Evolutionary conservation across 2,329 filamentous ascomycete species (phyloP), one percentile per base, ranked within the genome.

Genomic region (Hymenoscyphus occultus): DNA sequence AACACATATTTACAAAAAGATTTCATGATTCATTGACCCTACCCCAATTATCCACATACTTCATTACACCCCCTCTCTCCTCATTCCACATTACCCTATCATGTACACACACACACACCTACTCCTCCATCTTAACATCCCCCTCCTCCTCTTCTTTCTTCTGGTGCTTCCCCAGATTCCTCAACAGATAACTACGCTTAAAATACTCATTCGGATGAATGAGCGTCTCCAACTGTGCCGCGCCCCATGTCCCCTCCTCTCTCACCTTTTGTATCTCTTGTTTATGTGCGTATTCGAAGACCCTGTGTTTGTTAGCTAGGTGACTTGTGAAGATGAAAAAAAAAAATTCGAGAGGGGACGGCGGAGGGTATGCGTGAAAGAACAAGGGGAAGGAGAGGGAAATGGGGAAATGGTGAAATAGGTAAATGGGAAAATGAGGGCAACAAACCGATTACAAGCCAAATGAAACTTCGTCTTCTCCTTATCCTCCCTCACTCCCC

Each of bases 141-240:
- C 75, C 70, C 67, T 82, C 86, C 5, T 87, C 84, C 35, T 75
- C 70, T 67, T 82, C 86, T 4, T 56, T 56, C 12, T 39, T 56
- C 5, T 65, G 63, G 12, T 65, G 69, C 61, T 71, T 75, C 6
- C 70, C 88, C 32, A 96, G 77, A 75, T 95, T 91, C 81, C 93
- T 97, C 67, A 99, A 80, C 71, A 96, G 74, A 77, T 92, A 98
- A 76, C 93, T 96, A 64, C 94, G 85, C 83, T 97, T 97, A 78
- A 98, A 99, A 78, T 97, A 99, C 70, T 94, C 93, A 76, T 99
- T 99, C 12, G 95, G 95, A 78, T 99, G 95, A 28, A 97, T 89
- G 75, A 99, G 96, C 0, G 94, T 98, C 78, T 98, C 94, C 54
- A 97, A 82, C 76, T 97, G 91, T 16, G 87, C 86, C 6, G 88